Base-by-base conservation (phyloP, 1,284 basidiomycete genomes). In the Leccinum fallax region DNA sequence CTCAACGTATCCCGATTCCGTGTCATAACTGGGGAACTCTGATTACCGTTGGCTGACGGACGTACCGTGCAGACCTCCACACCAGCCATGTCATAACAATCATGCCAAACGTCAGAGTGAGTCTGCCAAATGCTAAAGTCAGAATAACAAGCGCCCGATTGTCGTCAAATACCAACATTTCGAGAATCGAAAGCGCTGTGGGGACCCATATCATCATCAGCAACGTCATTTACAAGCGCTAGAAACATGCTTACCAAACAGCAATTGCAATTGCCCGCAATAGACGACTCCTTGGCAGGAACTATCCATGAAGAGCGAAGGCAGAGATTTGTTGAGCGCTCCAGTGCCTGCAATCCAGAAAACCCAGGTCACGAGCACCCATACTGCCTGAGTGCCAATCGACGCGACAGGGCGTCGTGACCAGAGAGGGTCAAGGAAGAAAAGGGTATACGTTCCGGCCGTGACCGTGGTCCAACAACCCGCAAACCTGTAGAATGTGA, bases 351-450 rank as follows among this genome's bases (percentile, higher is more conserved):
- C 75, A 26, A 85, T 76, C 85, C 86, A 87, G 46, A 85, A 76
- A 21, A 80, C 65, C 82, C 83, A 85, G n/a, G 83, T 85, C 1
- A 79, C 60, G 28, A 84, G 71, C 2, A 80, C 70, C 85, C 85
- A 87, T 43, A 85, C 69, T 13, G 77, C 78, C 67, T 88, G 86
- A 0, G 83, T 76, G 8, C 85, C 85, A 52, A 87, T 72, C 15
- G 86, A 87, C 16, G 81, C 77, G 16, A 85, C 63, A 3, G 81
- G 77, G 60, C 79, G 78, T 59, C 74, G 79, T 16, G 83, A 82
- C 79, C 82, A 85, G 8, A 72, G 72, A 1, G 85, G 85, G 65
- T 87, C 85, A 5, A 86, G 71, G 68, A 86, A 84, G 46, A 86
- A 77, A 48, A 86, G 69, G 28, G 81, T 79, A 59, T 82, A 84